Evolutionary conservation across 2,329 filamentous ascomycete genomes (phyloP).

Genomic region (Alternaria metachromatica): DNA sequence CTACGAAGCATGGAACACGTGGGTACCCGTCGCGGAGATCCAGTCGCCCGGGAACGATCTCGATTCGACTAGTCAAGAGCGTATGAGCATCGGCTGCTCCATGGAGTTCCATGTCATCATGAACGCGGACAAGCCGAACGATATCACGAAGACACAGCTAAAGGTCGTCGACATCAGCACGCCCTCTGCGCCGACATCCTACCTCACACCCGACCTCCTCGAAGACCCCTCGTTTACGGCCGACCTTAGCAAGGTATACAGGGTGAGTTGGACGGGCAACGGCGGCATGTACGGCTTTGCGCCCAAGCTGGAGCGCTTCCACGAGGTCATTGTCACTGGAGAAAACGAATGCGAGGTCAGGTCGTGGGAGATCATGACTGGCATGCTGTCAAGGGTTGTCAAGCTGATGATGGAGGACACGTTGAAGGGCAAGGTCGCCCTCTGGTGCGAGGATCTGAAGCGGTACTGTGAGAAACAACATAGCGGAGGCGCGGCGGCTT

Average conservation of each 20-base stretch:
- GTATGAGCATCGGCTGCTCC: constrained; percentile 18
- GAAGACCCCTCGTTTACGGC: constrained; percentile 19
- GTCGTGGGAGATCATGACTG: constrained; percentile 30
- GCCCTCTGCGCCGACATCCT: constrained; percentile 18
- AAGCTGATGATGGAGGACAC: constrained; percentile 23
- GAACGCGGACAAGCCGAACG: constrained; percentile 14
- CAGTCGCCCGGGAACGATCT: neutral
- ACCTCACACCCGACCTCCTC: constrained; percentile 14
- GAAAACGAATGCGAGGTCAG: constrained; percentile 26
- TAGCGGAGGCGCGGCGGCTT: neutral
- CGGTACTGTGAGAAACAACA: constrained; percentile 16
- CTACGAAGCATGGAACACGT: constrained; percentile 29
- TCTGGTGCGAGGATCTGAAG: constrained; percentile 30
- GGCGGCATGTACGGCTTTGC: constrained; percentile 17
- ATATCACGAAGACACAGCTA: constrained; percentile 16
- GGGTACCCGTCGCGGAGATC: constrained; percentile 23
- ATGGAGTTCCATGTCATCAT: constrained; percentile 29
- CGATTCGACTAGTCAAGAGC: neutral
- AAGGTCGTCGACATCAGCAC: constrained; percentile 28
- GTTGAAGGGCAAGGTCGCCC: constrained; percentile 20
- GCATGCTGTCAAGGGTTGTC: constrained; percentile 24
- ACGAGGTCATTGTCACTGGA: constrained; percentile 24
- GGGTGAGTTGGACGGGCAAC: constrained; percentile 28
- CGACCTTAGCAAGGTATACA: constrained; percentile 24
- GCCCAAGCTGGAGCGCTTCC: constrained; percentile 23